A percentile compares a stretch with the other conserved stretches of the same genome.
phyloP scores from a whole-genome alignment of 768 basidiomycete species.

The Neoboletus magnificus region DNA sequence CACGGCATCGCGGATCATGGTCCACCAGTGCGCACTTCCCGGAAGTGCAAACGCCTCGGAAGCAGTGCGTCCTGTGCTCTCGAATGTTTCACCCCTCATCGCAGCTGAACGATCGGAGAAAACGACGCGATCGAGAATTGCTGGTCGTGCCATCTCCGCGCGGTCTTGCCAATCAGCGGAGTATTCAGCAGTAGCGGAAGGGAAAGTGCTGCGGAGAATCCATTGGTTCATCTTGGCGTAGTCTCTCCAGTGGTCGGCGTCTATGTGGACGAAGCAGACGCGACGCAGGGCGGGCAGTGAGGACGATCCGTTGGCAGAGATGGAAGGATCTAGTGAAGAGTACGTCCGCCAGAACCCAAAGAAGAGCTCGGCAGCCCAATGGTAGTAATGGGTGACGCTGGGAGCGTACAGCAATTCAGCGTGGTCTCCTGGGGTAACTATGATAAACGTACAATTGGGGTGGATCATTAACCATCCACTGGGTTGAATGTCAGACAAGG shows the following conservation, averaged over 20 bases:
- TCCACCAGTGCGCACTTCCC: constrained; percentile 84
- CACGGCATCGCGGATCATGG: constrained; percentile 67
- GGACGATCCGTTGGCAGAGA: constrained; percentile 63
- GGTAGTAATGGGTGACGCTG: constrained; percentile 90
- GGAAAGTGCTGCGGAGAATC: constrained; percentile 77
- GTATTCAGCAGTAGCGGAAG: constrained; percentile 78
- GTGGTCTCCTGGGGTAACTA: background rate
- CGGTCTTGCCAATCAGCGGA: constrained; percentile 83
- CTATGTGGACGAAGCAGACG: constrained; percentile 71
- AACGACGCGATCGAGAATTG: constrained; percentile 82
- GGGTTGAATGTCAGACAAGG: constrained; percentile 2
- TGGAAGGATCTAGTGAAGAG: constrained; percentile 70
- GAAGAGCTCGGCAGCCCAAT: constrained; percentile 89
- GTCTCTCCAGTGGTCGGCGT: constrained; percentile 83
- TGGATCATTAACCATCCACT: constrained; percentile 84
- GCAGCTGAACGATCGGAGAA: constrained; percentile 85
- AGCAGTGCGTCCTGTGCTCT: constrained; percentile 72
- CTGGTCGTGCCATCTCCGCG: constrained; percentile 59
- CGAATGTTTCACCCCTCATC: constrained; percentile 66
- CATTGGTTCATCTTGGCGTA: constrained; percentile 90
- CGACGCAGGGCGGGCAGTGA: constrained; percentile 71
- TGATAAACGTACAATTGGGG: constrained; percentile 68
- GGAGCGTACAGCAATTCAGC: background rate
- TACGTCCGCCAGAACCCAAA: constrained; percentile 94
- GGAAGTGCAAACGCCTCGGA: constrained; percentile 71